Evolutionary conservation across 768 basidiomycete species (phyloP).

Genomic region (Myochromella boudieri): DNA sequence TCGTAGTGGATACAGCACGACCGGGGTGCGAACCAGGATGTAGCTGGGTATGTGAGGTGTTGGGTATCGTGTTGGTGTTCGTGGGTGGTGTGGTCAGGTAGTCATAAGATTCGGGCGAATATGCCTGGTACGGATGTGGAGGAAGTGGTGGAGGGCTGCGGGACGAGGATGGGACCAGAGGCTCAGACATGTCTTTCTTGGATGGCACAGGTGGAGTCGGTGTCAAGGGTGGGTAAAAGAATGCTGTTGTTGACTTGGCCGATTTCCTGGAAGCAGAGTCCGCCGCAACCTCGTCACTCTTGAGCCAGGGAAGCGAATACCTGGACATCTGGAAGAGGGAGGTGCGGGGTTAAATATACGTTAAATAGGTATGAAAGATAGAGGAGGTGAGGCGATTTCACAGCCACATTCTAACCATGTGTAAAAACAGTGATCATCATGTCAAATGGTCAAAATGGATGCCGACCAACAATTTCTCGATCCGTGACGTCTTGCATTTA

Average conservation of each 20-base stretch:
- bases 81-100: not conserved
- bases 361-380: not conserved
- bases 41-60: not conserved
- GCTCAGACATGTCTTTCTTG: not conserved
- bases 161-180: not conserved
- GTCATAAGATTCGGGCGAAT: slow-evolving; percentile 1
- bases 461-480: not conserved
- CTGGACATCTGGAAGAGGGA: not conserved
- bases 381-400: not conserved
- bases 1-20: not conserved
- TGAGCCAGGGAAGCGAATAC: slow-evolving; percentile 1
- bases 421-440: slow-evolving; percentile 2
- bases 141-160: not conserved
- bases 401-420: slow-evolving; percentile 1
- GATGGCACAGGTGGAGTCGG: not conserved
- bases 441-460: not conserved
- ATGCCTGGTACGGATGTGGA: slow-evolving; percentile 4
- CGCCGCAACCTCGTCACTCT: not conserved
- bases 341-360: not conserved
- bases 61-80: too few species aligned
- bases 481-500: not conserved
- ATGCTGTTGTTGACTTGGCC: not conserved
- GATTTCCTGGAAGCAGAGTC: not conserved
- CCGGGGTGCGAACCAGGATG: not conserved
- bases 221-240: slow-evolving; percentile 1